These are phyloP conservation scores for Carex parvula DNA, from an alignment of 176 grass and related monocot genomes.

Conservation along the genomic window DNA sequence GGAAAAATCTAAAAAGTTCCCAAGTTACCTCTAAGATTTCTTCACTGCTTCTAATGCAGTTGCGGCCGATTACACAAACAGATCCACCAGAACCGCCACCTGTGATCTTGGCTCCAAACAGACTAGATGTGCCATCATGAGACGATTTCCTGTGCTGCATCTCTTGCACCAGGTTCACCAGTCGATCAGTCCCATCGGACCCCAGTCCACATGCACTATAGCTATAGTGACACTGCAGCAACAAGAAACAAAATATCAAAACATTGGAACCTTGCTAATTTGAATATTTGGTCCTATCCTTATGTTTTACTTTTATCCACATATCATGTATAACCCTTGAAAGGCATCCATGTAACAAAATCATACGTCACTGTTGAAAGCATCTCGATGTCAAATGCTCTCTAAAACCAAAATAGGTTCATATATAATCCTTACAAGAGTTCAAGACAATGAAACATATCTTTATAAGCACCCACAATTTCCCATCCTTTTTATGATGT, in stretches of 20 bases:
- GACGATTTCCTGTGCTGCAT: conserved; percentile 69
- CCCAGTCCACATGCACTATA: conserved; percentile 89
- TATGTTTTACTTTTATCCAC: neutral
- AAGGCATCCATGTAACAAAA: neutral
- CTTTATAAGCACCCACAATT: neutral
- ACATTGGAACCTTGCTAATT: neutral
- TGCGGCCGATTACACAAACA: conserved; percentile 75
- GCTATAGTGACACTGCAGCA: conserved; percentile 82
- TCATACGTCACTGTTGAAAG: neutral
- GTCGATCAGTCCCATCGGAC: conserved; percentile 77
- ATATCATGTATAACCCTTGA: neutral
- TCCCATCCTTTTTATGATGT: neutral
- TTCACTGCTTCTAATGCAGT: conserved; percentile 73
- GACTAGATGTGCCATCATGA: conserved; percentile 32
- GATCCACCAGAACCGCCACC: conserved; percentile 86
- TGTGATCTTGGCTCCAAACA: conserved; percentile 91
- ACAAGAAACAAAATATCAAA: conserved; percentile 3
- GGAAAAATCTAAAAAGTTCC: neutral
- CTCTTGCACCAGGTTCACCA: conserved; percentile 91
- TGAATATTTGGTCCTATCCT: neutral
- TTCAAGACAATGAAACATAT: neutral
- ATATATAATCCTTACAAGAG: neutral
- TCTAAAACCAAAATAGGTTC: neutral
- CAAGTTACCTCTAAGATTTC: conserved; percentile 70
- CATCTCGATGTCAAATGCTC: neutral